These are phyloP conservation scores for Phytophthora agathidicida DNA, from an alignment of 352 stramenopile genomes.

Conservation along the genomic window DNA sequence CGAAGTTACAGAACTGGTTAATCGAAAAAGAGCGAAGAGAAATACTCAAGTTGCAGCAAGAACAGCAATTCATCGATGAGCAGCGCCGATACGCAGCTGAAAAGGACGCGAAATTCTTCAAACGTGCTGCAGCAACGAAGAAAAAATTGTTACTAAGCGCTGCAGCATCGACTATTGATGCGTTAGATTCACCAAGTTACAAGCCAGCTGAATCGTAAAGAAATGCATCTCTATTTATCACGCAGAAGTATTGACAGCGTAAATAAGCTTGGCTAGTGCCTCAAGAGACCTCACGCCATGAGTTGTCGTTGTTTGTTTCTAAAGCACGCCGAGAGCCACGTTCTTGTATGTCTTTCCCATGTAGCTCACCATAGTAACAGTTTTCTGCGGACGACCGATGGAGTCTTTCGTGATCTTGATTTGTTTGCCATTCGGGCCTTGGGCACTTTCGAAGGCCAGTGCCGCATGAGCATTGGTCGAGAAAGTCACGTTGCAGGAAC, in stretches of 20 bases:
- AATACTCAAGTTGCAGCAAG: conserved; percentile 78
- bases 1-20: conserved; percentile 90
- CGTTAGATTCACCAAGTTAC: conserved; percentile 4
- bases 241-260: conserved; percentile 20
- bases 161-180: not conserved
- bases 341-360: conserved; percentile 78
- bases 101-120: conserved; percentile 83
- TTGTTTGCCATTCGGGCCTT: conserved; percentile 39
- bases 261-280: conserved; percentile 9
- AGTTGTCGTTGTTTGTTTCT: conserved; percentile 30
- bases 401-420: conserved; percentile 52
- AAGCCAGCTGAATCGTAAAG: conserved; percentile 41
- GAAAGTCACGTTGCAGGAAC: conserved; percentile 78
- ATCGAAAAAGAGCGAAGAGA: conserved; percentile 89
- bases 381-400: conserved; percentile 76
- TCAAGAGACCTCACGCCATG: not conserved
- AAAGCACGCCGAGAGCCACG: conserved; percentile 55
- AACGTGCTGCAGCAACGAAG: conserved; percentile 73
- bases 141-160: conserved; percentile 53
- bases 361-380: conserved; percentile 59
- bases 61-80: conserved; percentile 82
- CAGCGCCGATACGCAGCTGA: conserved; percentile 61
- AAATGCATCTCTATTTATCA: conserved; percentile 37
- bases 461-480: conserved; percentile 61
- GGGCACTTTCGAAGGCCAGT: conserved; percentile 67